A percentile compares a stretch with the other conserved stretches of the same genome.
These are phyloP conservation scores for Torulaspora maleeae DNA, from an alignment of 805 yeast genomes.

Conservation along the genomic window DNA sequence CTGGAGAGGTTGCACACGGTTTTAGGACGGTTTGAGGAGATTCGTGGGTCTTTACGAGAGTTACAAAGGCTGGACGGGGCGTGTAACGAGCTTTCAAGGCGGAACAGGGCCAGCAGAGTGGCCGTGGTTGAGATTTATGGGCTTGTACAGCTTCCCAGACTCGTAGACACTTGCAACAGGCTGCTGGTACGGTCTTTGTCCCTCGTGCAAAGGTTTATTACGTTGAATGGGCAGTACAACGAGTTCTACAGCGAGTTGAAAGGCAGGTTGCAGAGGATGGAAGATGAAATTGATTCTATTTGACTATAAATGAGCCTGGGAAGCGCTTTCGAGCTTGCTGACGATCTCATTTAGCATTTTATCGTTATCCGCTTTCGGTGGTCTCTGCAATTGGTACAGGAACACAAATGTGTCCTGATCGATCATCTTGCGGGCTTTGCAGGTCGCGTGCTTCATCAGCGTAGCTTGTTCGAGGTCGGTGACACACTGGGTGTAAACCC, in stretches of 20 bases:
- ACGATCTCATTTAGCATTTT: slow-evolving; percentile 10
- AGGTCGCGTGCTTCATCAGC: slow-evolving; percentile 13
- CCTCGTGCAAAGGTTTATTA: slow-evolving; percentile 9
- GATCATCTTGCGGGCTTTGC: slow-evolving; percentile 22
- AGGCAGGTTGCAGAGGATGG: slow-evolving; percentile 3
- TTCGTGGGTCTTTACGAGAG: neutral
- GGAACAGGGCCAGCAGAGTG: neutral
- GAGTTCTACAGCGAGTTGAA: slow-evolving; percentile 10
- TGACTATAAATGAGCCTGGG: neutral
- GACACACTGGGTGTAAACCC: slow-evolving; percentile 21
- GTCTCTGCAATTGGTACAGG: slow-evolving; percentile 15
- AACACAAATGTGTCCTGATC: slow-evolving; percentile 22
- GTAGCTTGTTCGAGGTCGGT: slow-evolving; percentile 14
- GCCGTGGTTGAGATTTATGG: slow-evolving; percentile 1
- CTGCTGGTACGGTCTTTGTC: slow-evolving; percentile 9
- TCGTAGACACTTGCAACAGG: slow-evolving; percentile 6
- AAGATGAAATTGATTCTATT: slow-evolving; percentile 1
- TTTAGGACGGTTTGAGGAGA: slow-evolving; percentile 4
- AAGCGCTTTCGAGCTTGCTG: slow-evolving; percentile 7
- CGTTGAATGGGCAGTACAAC: slow-evolving; percentile 9
- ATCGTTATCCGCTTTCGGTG: slow-evolving; percentile 5
- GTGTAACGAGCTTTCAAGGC: neutral
- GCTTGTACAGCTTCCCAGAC: slow-evolving; percentile 1
- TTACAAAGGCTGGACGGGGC: slow-evolving; percentile 3
- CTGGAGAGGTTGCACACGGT: neutral